Evolutionary conservation across 2,329 filamentous ascomycete species (phyloP), one percentile per base, ranked within the genome.

Genomic region (Neoarthrinium moseri): DNA sequence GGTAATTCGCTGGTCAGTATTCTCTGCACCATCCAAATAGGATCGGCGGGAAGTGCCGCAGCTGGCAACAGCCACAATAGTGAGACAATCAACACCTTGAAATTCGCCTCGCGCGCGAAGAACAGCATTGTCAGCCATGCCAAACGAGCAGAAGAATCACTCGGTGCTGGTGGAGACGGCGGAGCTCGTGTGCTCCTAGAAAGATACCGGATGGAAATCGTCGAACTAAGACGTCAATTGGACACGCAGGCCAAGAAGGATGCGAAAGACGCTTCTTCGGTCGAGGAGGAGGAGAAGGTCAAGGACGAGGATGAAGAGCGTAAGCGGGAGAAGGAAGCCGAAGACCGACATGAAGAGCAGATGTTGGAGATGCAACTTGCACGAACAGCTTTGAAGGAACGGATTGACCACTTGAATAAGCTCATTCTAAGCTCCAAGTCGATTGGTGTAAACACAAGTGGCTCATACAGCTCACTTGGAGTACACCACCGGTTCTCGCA

Each of bases 331-430:
- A 82, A 86, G 56, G 89, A 96, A 67, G 87, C 88, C 6, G 85
- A 91, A 55, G 81, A 89, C 55, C 83, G 91, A 30, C 94, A 96
- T 56, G 91, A 96, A 62, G 94, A 97, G 70, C 94, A 99, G 66
- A 92, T 99, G 80, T 77, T 99, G 45, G 94, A 99, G 68, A 97
- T 99, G 89, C 94, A 99, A 64, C 79, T 99, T 37, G 94, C 94
- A 24, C 84, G 94, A 33, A 99, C 94, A 1, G 94, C 94, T 1
- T 72, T 99, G 45, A 99, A 97, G 66, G 94, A 99, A 72, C 86
- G 94, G 23, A 99, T 99, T 57, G 91, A 96, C 63, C 94, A 99
- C 66, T 76, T 99, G 37, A 99, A 97, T 68, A 85, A 92, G 38
- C 75, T 99, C 40, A 97, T 99, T 53, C 72, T 99, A 49, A 95